A percentile compares a stretch with the other conserved stretches of the same genome.
These are phyloP conservation scores for Claviceps sp. DNA, from an alignment of 2,329 filamentous ascomycete species.

Conservation along the genomic window DNA sequence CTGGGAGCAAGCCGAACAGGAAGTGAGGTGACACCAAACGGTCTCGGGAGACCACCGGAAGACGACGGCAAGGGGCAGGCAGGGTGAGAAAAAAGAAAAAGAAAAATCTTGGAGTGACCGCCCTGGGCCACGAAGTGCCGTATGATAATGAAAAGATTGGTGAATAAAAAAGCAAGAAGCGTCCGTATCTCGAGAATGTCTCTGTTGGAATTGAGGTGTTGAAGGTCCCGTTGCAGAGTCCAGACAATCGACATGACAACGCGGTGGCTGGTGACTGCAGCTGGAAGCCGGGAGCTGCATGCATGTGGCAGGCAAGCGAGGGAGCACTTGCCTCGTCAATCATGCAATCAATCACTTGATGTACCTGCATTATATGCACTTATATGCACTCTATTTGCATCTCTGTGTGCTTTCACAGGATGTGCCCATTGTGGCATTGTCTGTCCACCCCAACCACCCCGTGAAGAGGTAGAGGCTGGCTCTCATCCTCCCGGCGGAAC, in stretches of 20 bases:
- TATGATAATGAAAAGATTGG: not conserved
- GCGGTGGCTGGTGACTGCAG: constrained; percentile 1
- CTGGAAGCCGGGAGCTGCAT: not conserved
- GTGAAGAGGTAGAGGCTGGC: too few relatives aligned
- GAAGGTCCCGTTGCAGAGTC: not conserved
- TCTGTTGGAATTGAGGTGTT: not conserved
- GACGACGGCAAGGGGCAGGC: not conserved
- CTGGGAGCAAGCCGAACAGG: not conserved
- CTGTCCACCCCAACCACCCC: too few relatives aligned
- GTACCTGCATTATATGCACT: not conserved
- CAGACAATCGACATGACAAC: not conserved
- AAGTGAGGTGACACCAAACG: not conserved
- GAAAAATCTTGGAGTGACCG: not conserved
- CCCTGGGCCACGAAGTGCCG: not conserved
- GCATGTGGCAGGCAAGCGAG: not conserved
- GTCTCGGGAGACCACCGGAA: not conserved
- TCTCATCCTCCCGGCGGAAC: too few relatives aligned
- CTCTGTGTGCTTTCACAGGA: too few relatives aligned
- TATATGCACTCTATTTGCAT: too few relatives aligned
- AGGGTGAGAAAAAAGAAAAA: not conserved
- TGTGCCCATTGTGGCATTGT: too few relatives aligned
- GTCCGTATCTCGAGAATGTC: not conserved
- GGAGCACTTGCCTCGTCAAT: not conserved
- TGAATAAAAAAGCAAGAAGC: not conserved
- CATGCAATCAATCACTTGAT: not conserved